Evolutionary conservation across 495 filamentous ascomycete species (phyloP).

Genomic region (Penicillium coprophilum): DNA sequence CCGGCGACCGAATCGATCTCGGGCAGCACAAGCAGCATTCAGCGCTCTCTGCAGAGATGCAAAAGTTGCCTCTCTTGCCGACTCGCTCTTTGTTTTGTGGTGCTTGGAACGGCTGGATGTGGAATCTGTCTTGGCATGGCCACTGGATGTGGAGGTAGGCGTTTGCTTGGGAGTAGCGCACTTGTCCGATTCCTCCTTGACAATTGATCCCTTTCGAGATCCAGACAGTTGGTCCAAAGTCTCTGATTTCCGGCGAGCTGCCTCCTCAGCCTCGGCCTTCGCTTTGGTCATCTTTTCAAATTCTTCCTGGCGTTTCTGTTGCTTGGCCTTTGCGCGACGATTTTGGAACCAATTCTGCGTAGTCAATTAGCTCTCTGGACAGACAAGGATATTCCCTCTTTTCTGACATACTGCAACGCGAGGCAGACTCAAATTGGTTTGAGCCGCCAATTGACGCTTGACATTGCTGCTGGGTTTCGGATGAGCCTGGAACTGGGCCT

Average conservation of each 20-base stretch:
- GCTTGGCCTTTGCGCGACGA: constrained; percentile 78
- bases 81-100: constrained; percentile 45
- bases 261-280: constrained; percentile 48
- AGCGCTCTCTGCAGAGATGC: constrained; percentile 47
- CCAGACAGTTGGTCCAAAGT: constrained; percentile 27
- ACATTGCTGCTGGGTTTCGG: constrained; percentile 74
- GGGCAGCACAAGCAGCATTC: constrained; percentile 45
- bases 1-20: constrained; percentile 34
- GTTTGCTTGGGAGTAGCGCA: constrained; percentile 36
- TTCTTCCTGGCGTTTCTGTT: constrained; percentile 70
- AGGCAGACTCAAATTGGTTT: constrained; percentile 69
- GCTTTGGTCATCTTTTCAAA: constrained; percentile 57
- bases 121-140: constrained; percentile 24
- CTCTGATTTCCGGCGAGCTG: constrained; percentile 38
- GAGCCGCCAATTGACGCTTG: constrained; percentile 71
- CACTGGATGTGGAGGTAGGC: constrained; percentile 24
- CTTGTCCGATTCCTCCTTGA: constrained; percentile 31
- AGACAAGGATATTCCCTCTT: background rate
- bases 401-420: constrained; percentile 67
- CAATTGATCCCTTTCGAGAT: constrained; percentile 24
- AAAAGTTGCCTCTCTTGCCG: constrained; percentile 46
- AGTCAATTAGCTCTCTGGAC: constrained; percentile 14
- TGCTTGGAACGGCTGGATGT: constrained; percentile 29
- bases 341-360: constrained; percentile 90
- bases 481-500: constrained; percentile 71